Percentiles rank a stretch among this genome's conserved stretches.
Conservation (phyloP, 163 green algal species). For the Trebouxiophyceae sp. region DNA sequence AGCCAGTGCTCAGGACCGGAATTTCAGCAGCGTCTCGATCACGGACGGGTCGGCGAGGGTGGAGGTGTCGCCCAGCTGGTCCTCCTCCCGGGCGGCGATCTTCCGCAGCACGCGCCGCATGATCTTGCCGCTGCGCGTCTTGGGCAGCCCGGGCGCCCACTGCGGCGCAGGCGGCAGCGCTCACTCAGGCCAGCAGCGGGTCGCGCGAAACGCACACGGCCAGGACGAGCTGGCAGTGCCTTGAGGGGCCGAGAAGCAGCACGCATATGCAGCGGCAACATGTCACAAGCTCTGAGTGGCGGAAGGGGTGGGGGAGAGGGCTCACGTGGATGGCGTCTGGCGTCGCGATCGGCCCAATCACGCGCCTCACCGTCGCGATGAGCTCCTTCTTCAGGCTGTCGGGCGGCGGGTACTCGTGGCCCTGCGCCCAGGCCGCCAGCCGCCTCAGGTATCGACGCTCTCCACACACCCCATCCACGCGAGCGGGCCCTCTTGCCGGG, state of each 20-base stretch:
- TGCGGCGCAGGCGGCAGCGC: no score
- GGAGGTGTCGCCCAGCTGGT: slow-evolving; percentile 79
- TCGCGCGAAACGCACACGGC: no score
- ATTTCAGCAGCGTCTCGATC: slow-evolving; percentile 45
- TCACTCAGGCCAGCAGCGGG: no score
- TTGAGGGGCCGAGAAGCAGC: no score
- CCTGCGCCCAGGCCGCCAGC: slow-evolving; percentile 11
- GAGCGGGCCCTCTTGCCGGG: no score
- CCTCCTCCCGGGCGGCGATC: slow-evolving; percentile 67
- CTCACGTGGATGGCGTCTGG: slow-evolving; percentile 94
- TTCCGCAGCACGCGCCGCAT: slow-evolving; percentile 90
- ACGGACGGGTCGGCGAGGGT: slow-evolving; percentile 78
- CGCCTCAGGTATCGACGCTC: no score
- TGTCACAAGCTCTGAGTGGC: no score
- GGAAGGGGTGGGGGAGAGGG: no score
- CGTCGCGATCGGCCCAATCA: slow-evolving; percentile 77
- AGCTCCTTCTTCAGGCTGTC: slow-evolving; percentile 50
- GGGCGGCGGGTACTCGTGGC: slow-evolving; percentile 5
- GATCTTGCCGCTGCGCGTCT: slow-evolving; percentile 95
- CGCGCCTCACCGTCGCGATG: slow-evolving; percentile 36
- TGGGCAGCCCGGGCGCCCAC: slow-evolving; percentile 59
- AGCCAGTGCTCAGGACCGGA: slow-evolving; percentile 14
- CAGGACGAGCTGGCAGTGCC: no score
- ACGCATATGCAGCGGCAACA: no score
- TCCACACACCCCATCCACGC: no score